Evolutionary conservation across 805 yeast species (phyloP), one percentile per base, ranked within the genome.

Genomic region (Kazachstania kunashirensis): DNA sequence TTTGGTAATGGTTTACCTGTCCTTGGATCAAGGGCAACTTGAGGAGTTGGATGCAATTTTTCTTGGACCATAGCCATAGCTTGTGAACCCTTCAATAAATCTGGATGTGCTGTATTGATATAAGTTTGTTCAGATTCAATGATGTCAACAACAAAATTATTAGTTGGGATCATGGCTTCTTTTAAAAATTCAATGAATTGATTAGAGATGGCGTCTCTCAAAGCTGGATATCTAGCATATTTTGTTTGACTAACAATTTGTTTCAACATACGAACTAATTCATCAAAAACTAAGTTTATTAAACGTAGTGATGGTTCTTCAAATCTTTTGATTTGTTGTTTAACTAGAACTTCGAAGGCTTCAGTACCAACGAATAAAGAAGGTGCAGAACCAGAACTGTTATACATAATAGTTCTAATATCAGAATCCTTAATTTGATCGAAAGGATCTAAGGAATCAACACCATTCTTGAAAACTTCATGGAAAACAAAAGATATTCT

Each of bases 51-150:
- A 43, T 65, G 92, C 62, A 85, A 65, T 59, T 77, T 84, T 48
- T 92, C 96, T 57, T 84, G 67, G 24, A 92, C 95, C 59, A 85
- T 78, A 4, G 83, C 77, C 92, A 89, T 81, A 5, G 97, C 97
- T 53, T 82, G 88, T 24, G 94, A 80, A 32, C 98, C 98, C 59
- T 84, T 88, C 50, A 92, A 71, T 53, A 92, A 75, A 59, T 92
- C 97, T 4, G 97, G 96, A 57, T 92, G 98, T 2, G 95, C 97
- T 4, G 98, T 92, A 63, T 92, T 92, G 49, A 92, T 86, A 61
- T 92, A 92, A 3, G 95, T 80, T 53, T 88, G 89, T 63, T 92
- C 98, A 42, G 95, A 68, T 41, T 62, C 67, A 48, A 92, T 85
- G 41, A 92, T 71, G 59, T 92, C 96, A 24, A 68, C 61, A 28